These are phyloP conservation scores for Starmerella khaoyaiensis DNA, from an alignment of 805 yeast genomes.

Conservation along the genomic window DNA sequence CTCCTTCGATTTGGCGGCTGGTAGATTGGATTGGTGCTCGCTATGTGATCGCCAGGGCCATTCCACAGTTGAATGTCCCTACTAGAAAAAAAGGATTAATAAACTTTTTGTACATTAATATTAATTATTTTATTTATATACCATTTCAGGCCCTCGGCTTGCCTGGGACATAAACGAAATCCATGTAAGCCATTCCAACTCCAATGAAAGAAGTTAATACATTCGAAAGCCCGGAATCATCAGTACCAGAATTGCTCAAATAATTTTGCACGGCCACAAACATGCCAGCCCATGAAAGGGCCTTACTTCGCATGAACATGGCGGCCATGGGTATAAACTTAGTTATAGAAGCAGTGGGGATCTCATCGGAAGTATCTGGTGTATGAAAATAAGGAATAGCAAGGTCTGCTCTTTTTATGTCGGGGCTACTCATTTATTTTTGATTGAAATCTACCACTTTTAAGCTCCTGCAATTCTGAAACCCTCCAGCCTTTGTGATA, in stretches of 20 bases:
- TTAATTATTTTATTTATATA: neutral
- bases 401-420: conserved; percentile 24
- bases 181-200: conserved; percentile 26
- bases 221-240: conserved; percentile 24
- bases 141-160: neutral
- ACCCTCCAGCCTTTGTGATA: no score
- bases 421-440: no score
- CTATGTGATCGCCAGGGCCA: conserved; percentile 87
- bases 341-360: conserved; percentile 16
- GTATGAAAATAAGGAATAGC: conserved; percentile 26
- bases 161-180: conserved; percentile 25
- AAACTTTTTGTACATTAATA: neutral
- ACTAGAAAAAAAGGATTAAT: conserved; percentile 15
- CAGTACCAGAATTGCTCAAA: conserved; percentile 25
- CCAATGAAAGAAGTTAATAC: conserved; percentile 26
- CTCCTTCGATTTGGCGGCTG: conserved; percentile 51
- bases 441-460: no score
- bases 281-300: conserved; percentile 29
- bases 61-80: conserved; percentile 77
- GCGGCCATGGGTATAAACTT: conserved; percentile 29
- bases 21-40: conserved; percentile 79
- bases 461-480: no score
- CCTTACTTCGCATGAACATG: conserved; percentile 29
- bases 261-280: conserved; percentile 27
- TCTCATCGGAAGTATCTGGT: conserved; percentile 17